Percentiles rank a stretch among this genome's conserved stretches.
Conservation (phyloP, 352 stramenopile species). For the Globisporangium acanthophoron region DNA sequence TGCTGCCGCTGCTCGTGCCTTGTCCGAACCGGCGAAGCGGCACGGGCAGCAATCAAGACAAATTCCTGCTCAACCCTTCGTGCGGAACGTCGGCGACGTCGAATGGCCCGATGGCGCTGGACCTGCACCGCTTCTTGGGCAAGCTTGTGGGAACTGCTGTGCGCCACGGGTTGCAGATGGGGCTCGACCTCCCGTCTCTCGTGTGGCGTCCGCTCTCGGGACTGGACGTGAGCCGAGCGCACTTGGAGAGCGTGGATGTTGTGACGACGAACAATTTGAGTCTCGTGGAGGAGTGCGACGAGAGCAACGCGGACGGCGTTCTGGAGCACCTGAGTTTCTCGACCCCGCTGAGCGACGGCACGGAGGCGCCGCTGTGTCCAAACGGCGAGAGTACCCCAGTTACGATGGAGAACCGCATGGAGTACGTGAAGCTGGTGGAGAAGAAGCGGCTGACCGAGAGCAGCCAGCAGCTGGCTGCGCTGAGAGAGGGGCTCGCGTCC, state of each 20-base stretch:
- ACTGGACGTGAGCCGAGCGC: constrained; percentile 61
- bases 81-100: constrained; percentile 76
- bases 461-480: constrained; percentile 64
- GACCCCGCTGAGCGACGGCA: constrained; percentile 75
- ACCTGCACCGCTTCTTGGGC: constrained; percentile 93
- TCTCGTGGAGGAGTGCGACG: constrained; percentile 49
- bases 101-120: constrained; percentile 87
- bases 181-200: constrained; percentile 83
- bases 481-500: constrained; percentile 86
- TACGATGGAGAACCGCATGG: constrained; percentile 45
- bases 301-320: constrained; percentile 33
- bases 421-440: constrained; percentile 67
- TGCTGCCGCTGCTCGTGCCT: constrained; percentile 85
- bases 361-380: constrained; percentile 57
- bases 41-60: constrained; percentile 89
- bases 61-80: constrained; percentile 88
- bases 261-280: constrained; percentile 64
- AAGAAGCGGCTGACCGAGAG: constrained; percentile 75
- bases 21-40: constrained; percentile 83
- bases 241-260: constrained; percentile 81
- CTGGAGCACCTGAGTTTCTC: constrained; percentile 73
- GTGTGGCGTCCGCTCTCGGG: constrained; percentile 85
- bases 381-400: constrained; percentile 71
- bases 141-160: constrained; percentile 95
- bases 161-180: constrained; percentile 94